Conservation (phyloP, 2,329 filamentous ascomycete species). For the Colletotrichum camelliae region DNA sequence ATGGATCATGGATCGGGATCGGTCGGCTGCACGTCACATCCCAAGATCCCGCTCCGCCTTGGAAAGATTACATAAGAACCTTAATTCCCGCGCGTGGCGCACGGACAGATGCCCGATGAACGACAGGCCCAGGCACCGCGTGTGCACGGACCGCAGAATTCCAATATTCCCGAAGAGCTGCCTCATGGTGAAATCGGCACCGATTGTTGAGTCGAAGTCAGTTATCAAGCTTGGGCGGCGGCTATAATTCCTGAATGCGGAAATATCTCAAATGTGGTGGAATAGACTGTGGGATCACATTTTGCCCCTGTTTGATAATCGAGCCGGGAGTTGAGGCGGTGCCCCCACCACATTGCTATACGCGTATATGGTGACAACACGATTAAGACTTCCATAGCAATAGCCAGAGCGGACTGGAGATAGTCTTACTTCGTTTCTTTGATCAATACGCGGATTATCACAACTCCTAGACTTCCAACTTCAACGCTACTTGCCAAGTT, state of each 20-base stretch:
- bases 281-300: not conserved
- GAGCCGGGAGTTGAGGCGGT: not conserved
- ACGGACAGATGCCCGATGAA: not conserved
- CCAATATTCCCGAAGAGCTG: not conserved
- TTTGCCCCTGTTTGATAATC: not conserved
- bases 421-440: rapidly evolving
- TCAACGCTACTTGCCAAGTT: not conserved
- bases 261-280: not conserved
- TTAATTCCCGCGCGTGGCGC: not conserved
- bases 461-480: not conserved
- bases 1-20: not conserved
- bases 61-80: not conserved
- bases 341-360: not conserved
- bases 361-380: not conserved
- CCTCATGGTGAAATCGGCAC: not conserved
- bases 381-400: not conserved
- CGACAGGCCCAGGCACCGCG: not conserved
- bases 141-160: not conserved
- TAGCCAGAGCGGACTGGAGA: not conserved
- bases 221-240: not conserved
- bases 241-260: too few relatives aligned
- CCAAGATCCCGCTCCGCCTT: not conserved
- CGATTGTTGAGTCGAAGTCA: not conserved
- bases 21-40: not conserved
- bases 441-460: rapidly evolving